A percentile compares a stretch with the other conserved stretches of the same genome.
Conservation (phyloP, 345 rosid genomes). For the Barbarea vulgaris region DNA sequence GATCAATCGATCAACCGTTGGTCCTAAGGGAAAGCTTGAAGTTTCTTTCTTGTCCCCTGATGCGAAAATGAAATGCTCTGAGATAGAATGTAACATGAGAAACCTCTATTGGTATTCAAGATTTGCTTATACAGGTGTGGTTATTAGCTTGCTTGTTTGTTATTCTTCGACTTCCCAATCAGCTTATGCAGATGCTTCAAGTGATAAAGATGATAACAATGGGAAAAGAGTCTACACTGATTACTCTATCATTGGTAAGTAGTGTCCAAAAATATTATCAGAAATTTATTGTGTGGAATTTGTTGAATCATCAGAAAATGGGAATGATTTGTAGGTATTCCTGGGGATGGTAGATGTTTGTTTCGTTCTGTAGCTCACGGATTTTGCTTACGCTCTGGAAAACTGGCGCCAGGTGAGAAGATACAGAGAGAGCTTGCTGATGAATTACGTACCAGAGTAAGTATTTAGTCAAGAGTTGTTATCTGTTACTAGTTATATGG, state of each 20-base stretch:
- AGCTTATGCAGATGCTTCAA: slow-evolving; percentile 59
- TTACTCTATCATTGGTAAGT: slow-evolving; percentile 84
- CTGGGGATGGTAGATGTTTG: slow-evolving; percentile 97
- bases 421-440: slow-evolving; percentile 84
- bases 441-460: slow-evolving; percentile 64
- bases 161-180: slow-evolving; percentile 67
- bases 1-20: slow-evolving; percentile 43
- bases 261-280: not conserved
- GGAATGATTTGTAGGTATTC: slow-evolving; percentile 63
- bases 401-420: slow-evolving; percentile 62
- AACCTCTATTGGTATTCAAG: slow-evolving; percentile 49
- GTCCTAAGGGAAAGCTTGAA: slow-evolving; percentile 47
- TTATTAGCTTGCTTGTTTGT: slow-evolving; percentile 70
- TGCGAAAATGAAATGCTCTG: slow-evolving; percentile 46
- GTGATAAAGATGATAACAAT: slow-evolving; percentile 43
- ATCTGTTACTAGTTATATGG: not conserved
- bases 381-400: slow-evolving; percentile 72
- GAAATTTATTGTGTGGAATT: not conserved
- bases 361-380: slow-evolving; percentile 94
- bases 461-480: not conserved
- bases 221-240: slow-evolving; percentile 84
- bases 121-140: slow-evolving; percentile 53
- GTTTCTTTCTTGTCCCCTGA: slow-evolving; percentile 52
- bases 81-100: slow-evolving; percentile 50
- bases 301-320: not conserved